Evolutionary conservation across 306 rosid species (phyloP).

Genomic region (Prunus campanulata): DNA sequence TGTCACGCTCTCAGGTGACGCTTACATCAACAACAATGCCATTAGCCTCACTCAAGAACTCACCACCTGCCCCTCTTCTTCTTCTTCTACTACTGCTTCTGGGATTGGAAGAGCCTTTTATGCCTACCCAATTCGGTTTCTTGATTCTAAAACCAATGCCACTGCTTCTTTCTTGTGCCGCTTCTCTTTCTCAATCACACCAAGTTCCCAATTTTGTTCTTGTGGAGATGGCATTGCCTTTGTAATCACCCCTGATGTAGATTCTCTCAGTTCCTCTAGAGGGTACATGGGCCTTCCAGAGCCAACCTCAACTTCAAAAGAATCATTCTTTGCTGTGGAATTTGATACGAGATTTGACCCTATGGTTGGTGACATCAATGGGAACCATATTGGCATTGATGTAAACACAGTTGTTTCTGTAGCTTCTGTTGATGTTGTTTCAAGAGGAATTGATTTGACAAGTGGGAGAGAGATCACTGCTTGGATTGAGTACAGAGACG

Average conservation of each 20-base stretch:
- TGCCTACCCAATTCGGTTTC: slow-evolving; percentile 60
- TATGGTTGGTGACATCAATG: slow-evolving; percentile 61
- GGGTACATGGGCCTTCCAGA: slow-evolving; percentile 71
- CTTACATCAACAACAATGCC: slow-evolving; percentile 45
- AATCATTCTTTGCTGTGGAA: slow-evolving; percentile 67
- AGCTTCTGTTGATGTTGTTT: slow-evolving; percentile 46
- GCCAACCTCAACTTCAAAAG: slow-evolving; percentile 14
- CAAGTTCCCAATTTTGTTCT: slow-evolving; percentile 50
- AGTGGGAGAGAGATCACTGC: slow-evolving; percentile 58
- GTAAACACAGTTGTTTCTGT: slow-evolving; percentile 36
- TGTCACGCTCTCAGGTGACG: slow-evolving; percentile 74
- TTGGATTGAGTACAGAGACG: slow-evolving; percentile 75
- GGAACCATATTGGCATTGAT: slow-evolving; percentile 60
- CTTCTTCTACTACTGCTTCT: slow-evolving; percentile 28
- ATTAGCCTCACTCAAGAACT: slow-evolving; percentile 61
- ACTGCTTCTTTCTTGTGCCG: slow-evolving; percentile 64
- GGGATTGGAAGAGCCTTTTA: slow-evolving; percentile 69
- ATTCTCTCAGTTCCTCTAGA: slow-evolving; percentile 26
- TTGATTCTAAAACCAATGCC: slow-evolving; percentile 53
- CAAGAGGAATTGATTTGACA: slow-evolving; percentile 53
- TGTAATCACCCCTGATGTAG: slow-evolving; percentile 45
- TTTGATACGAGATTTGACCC: slow-evolving; percentile 70
- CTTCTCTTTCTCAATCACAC: slow-evolving; percentile 58
- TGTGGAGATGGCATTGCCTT: slow-evolving; percentile 68
- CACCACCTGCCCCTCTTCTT: slow-evolving; percentile 33